These are phyloP conservation scores for Kuraishia piskuri DNA, from an alignment of 805 yeast species.

Conservation along the genomic window DNA sequence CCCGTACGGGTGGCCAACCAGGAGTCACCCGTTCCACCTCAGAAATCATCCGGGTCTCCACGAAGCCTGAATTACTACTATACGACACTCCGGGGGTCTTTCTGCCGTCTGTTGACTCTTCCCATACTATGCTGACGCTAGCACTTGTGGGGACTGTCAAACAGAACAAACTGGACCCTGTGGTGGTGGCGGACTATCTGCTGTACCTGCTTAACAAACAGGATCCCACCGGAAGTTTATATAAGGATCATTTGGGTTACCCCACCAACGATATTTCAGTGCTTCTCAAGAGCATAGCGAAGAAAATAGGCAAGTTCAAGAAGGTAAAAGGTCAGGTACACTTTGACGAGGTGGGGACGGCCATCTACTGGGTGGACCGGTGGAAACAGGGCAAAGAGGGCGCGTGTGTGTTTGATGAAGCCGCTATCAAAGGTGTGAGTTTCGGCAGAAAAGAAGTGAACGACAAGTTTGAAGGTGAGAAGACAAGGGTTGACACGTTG, in stretches of 20 bases:
- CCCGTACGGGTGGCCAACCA: conserved; percentile 78
- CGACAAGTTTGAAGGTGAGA: conserved; percentile 8
- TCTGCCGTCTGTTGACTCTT: conserved; percentile 59
- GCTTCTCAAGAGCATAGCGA: conserved; percentile 42
- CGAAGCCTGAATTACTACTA: conserved; percentile 55
- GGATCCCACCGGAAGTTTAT: conserved; percentile 35
- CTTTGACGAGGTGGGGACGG: conserved; percentile 49
- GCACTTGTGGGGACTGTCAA: conserved; percentile 72
- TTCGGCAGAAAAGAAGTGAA: conserved; percentile 5
- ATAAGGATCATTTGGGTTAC: conserved; percentile 34
- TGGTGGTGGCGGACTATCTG: conserved; percentile 78
- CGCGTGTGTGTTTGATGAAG: conserved; percentile 21
- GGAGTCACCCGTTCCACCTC: conserved; percentile 83
- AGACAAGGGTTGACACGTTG: conserved; percentile 7
- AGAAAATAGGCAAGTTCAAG: conserved; percentile 20
- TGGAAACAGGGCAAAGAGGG: conserved; percentile 51
- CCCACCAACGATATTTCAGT: conserved; percentile 71
- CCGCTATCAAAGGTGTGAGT: conserved; percentile 7
- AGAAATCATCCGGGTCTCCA: conserved; percentile 57
- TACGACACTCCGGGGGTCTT: conserved; percentile 94
- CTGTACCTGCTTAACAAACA: conserved; percentile 65
- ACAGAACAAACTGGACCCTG: conserved; percentile 66
- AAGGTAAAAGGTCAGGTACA: conserved; percentile 17
- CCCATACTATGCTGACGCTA: conserved; percentile 66
- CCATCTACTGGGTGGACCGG: conserved; percentile 51